Evolutionary conservation across 257 asterid species (phyloP).

Genomic region (Solanum chiquidenum): DNA sequence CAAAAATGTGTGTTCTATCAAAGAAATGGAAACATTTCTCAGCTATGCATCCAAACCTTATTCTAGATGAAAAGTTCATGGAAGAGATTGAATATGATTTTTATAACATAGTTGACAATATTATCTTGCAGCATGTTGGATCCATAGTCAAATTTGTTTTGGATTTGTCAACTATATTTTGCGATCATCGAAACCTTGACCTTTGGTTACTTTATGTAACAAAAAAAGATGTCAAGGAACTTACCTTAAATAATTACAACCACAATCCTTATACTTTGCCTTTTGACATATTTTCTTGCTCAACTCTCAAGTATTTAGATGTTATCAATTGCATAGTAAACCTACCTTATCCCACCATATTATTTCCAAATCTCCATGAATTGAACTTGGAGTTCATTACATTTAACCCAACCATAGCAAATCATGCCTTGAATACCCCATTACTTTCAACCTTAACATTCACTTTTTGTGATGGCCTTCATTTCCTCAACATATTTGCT

Average conservation of each 20-base stretch:
- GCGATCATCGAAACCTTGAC: neutral
- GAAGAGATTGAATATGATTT: neutral
- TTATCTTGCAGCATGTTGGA: neutral
- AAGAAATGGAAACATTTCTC: neutral
- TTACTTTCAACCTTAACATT: neutral
- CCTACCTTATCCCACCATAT: neutral
- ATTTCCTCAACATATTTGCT: neutral
- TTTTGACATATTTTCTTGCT: neutral
- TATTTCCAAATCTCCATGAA: neutral
- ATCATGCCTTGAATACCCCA: neutral
- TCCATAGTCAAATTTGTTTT: neutral
- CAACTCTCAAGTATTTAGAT: neutral
- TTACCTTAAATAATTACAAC: neutral
- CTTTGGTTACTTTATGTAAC: neutral
- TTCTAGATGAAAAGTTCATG: neutral
- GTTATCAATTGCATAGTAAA: neutral
- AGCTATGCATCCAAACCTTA: neutral
- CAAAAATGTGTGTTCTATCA: neutral
- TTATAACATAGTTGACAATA: neutral
- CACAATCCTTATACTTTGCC: neutral
- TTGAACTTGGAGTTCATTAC: neutral
- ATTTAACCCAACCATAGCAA: neutral
- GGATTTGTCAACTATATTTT: neutral
- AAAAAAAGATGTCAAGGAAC: neutral
- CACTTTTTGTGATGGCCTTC: neutral